A percentile compares a stretch with the other conserved stretches of the same genome.
Evolutionary conservation across 2,329 filamentous ascomycete genomes (phyloP).

Genomic region (Tolypocladium ophioglossoides): DNA sequence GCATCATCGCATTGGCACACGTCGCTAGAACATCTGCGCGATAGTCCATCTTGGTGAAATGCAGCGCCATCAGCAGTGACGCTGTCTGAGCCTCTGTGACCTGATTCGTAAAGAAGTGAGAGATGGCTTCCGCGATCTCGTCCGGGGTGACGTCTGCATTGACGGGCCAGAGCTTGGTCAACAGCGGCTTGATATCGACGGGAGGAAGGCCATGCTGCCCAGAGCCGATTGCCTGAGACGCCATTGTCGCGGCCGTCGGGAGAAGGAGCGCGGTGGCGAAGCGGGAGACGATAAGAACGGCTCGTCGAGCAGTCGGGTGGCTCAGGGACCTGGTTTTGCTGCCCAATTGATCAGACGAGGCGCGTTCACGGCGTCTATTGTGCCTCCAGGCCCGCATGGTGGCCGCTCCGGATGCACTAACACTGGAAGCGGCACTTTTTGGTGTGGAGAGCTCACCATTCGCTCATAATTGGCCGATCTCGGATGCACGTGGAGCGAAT

Average conservation of each 20-base stretch:
- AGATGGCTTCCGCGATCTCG: slow-evolving; percentile 84
- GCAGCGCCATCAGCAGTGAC: slow-evolving; percentile 78
- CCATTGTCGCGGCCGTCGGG: slow-evolving; percentile 13
- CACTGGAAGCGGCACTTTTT: background rate
- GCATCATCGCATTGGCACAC: slow-evolving; percentile 76
- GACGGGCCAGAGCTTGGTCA: slow-evolving; percentile 61
- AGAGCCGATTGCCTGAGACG: slow-evolving; percentile 14
- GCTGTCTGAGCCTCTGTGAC: slow-evolving; percentile 83
- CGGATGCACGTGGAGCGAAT: background rate
- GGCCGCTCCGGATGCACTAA: background rate
- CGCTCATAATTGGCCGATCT: background rate
- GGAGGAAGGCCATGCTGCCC: slow-evolving; percentile 19
- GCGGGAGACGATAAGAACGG: background rate
- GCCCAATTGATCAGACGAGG: background rate
- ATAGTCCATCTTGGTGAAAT: slow-evolving; percentile 81
- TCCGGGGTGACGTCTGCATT: slow-evolving; percentile 50
- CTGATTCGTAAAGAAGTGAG: slow-evolving; percentile 82
- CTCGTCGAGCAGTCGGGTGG: background rate
- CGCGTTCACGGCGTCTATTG: background rate
- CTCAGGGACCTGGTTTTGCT: background rate
- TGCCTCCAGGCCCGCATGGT: background rate
- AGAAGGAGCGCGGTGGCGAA: background rate
- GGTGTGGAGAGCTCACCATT: background rate
- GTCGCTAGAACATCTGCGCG: slow-evolving; percentile 76
- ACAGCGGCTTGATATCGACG: slow-evolving; percentile 58